Percentiles rank a stretch among this genome's conserved stretches.
Evolutionary conservation across 202 grass and related monocot genomes (phyloP).

Genomic region (Zoysia matrella): DNA sequence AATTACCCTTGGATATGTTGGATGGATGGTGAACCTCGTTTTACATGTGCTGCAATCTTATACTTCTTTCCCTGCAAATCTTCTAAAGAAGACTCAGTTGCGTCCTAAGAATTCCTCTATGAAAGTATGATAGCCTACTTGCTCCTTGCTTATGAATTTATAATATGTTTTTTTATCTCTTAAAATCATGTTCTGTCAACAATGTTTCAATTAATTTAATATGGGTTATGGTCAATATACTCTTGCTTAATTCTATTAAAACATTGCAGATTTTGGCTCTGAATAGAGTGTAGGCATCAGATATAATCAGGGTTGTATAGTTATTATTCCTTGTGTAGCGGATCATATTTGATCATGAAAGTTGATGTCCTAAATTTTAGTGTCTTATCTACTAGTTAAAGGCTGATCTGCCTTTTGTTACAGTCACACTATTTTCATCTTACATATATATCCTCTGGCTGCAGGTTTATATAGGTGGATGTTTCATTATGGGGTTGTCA

Average conservation of each 20-base stretch:
- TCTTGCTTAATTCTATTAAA: slow-evolving; percentile 16
- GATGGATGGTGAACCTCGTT: slow-evolving; percentile 91
- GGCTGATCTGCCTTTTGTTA: slow-evolving; percentile 19
- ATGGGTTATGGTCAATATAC: neutral
- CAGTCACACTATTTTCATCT: slow-evolving; percentile 29
- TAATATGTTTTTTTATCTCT: slow-evolving; percentile 27
- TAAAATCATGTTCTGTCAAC: slow-evolving; percentile 3
- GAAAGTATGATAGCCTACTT: slow-evolving; percentile 56
- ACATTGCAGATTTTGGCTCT: slow-evolving; percentile 11
- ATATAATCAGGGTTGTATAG: slow-evolving; percentile 12
- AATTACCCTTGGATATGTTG: slow-evolving; percentile 96
- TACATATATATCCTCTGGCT: slow-evolving; percentile 44
- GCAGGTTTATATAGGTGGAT: slow-evolving; percentile 88
- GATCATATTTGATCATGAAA: slow-evolving; percentile 15
- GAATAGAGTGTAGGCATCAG: slow-evolving; percentile 4
- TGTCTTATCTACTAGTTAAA: slow-evolving; percentile 19
- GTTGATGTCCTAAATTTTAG: slow-evolving; percentile 18
- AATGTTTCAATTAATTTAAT: slow-evolving; percentile 34
- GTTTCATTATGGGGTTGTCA: slow-evolving; percentile 66
- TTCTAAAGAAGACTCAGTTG: slow-evolving; percentile 55
- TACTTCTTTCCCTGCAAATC: slow-evolving; percentile 56
- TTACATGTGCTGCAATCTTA: slow-evolving; percentile 92
- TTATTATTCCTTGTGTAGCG: slow-evolving; percentile 13
- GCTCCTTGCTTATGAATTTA: slow-evolving; percentile 28
- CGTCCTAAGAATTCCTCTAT: slow-evolving; percentile 48